Conservation (phyloP, 257 asterid genomes). For the Phtheirospermum japonicum region DNA sequence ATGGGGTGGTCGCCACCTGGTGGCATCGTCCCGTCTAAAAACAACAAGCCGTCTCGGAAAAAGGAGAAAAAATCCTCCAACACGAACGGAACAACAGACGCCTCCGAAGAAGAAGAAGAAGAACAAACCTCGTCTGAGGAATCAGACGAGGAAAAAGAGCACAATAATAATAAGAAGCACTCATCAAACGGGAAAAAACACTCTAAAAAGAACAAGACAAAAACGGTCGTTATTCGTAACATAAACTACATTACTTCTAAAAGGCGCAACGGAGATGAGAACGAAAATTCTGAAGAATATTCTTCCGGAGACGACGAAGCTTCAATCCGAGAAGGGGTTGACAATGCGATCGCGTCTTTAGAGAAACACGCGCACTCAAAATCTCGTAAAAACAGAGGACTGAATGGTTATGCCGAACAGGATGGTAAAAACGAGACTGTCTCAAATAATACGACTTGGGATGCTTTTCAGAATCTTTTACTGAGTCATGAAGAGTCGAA, state of each 20-base stretch:
- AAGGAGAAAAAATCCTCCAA: constrained; percentile 41
- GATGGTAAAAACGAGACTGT: constrained; percentile 26
- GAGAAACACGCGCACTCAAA: constrained; percentile 40
- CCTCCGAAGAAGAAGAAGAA: constrained; percentile 63
- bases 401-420: constrained; percentile 29
- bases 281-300: constrained; percentile 45
- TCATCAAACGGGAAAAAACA: constrained; percentile 41
- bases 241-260: constrained; percentile 77
- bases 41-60: constrained; percentile 40
- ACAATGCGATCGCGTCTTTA: constrained; percentile 54
- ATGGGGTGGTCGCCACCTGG: constrained; percentile 55
- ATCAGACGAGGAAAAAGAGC: constrained; percentile 42
- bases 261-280: constrained; percentile 52
- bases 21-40: constrained; percentile 35
- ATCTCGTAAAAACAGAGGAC: constrained; percentile 39
- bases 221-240: constrained; percentile 80
- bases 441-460: constrained; percentile 46
- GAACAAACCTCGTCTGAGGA: constrained; percentile 49
- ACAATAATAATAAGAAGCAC: constrained; percentile 31
- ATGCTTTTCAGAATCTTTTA: constrained; percentile 69
- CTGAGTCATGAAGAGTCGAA: constrained; percentile 51
- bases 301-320: constrained; percentile 57
- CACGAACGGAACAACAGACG: constrained; percentile 33
- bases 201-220: constrained; percentile 56
- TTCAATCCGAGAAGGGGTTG: constrained; percentile 61